Evolutionary conservation across 352 stramenopile genomes (phyloP).

Genomic region (Globisporangium takayamanum): DNA sequence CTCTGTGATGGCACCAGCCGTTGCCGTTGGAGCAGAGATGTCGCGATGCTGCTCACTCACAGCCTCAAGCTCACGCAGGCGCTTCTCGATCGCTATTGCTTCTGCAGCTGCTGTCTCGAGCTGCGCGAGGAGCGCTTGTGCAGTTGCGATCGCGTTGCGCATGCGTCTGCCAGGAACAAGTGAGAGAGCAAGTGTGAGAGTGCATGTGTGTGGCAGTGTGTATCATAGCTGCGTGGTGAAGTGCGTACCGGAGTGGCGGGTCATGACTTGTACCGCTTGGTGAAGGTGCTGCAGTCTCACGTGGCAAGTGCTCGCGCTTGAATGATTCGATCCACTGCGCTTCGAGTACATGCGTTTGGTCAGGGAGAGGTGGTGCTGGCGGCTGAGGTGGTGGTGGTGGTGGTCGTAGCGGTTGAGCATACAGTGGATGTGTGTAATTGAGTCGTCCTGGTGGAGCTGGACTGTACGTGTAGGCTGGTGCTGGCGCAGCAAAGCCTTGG

Average conservation of each 20-base stretch:
- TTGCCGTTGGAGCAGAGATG: too few relatives aligned
- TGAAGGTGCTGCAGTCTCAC: not conserved
- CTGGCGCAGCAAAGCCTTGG: not conserved
- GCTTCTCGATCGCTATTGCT: constrained; percentile 13
- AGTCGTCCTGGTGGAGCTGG: not conserved
- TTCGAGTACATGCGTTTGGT: constrained; percentile 2
- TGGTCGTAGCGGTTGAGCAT: not conserved
- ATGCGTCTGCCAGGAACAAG: constrained; percentile 6
- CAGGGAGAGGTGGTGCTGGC: not conserved
- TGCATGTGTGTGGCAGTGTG: not conserved
- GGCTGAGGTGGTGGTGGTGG: not conserved
- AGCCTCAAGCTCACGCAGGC: constrained; percentile 1
- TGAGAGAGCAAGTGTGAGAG: not conserved
- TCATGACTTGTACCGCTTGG: not conserved
- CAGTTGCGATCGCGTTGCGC: constrained; percentile 2
- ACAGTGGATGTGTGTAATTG: too few relatives aligned
- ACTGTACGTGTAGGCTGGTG: not conserved
- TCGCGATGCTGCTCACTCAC: too few relatives aligned
- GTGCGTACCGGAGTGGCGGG: constrained; percentile 4
- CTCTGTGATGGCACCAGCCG: not conserved
- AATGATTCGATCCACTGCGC: constrained; percentile 13
- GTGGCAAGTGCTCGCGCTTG: constrained; percentile 2
- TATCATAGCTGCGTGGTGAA: too few relatives aligned
- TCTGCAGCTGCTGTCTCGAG: constrained; percentile 17
- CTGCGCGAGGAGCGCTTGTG: constrained; percentile 8